Conservation (phyloP, 2,329 filamentous ascomycete genomes). For the Epichloe sibirici region DNA sequence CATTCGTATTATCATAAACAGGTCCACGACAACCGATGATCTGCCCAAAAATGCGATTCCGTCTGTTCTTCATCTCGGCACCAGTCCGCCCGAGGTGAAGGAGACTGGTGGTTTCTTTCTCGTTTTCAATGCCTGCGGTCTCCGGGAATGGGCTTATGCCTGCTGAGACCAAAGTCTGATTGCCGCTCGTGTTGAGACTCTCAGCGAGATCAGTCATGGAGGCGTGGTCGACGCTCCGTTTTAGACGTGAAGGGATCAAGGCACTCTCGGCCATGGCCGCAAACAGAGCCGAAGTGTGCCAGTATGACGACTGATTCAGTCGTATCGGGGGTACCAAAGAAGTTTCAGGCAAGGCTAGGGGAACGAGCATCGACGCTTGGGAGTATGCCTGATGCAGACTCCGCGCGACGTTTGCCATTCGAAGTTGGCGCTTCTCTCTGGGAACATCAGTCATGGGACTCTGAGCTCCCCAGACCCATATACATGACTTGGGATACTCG, state of each 20-base stretch:
- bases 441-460: conserved; percentile 40
- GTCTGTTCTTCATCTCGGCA: conserved; percentile 3
- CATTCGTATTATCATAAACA: conserved; percentile 1
- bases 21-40: conserved; percentile 14
- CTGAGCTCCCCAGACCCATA: conserved; percentile 82
- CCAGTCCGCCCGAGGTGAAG: conserved; percentile 16
- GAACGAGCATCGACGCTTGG: conserved; percentile 66
- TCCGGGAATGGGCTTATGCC: conserved; percentile 46
- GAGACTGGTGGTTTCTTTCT: conserved; percentile 19
- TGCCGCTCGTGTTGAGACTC: conserved; percentile 62
- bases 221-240: conserved; percentile 26
- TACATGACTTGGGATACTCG: conserved; percentile 76
- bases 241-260: conserved; percentile 63
- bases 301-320: conserved; percentile 53
- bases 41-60: conserved; percentile 18
- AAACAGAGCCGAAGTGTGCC: conserved; percentile 71
- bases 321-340: conserved; percentile 43
- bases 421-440: conserved; percentile 39
- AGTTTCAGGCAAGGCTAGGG: conserved; percentile 51
- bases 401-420: conserved; percentile 61
- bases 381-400: conserved; percentile 56
- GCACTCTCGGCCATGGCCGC: conserved; percentile 66
- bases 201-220: conserved; percentile 53
- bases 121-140: conserved; percentile 17
- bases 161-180: conserved; percentile 65